These are phyloP conservation scores for Talaromyces sp. DNA, from an alignment of 2,329 filamentous ascomycete genomes.

Conservation along the genomic window DNA sequence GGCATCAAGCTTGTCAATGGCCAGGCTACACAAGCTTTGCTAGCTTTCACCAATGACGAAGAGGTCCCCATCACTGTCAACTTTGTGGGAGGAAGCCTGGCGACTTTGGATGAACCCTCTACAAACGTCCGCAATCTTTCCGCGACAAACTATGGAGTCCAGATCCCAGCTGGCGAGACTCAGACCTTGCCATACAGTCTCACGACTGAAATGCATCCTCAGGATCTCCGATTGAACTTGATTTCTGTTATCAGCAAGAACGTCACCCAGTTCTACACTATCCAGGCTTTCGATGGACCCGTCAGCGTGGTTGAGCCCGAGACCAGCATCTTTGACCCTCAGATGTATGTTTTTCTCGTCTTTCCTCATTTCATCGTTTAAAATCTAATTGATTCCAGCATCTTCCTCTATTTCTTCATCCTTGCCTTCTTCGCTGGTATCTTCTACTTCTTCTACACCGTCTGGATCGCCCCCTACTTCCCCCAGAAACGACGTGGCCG, in stretches of 20 bases:
- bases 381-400: conserved; percentile 52
- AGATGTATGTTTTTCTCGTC: conserved; percentile 67
- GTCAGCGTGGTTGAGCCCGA: conserved; percentile 87
- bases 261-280: conserved; percentile 68
- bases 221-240: conserved; percentile 77
- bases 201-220: conserved; percentile 85
- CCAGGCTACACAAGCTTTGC: conserved; percentile 73
- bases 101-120: conserved; percentile 56
- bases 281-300: conserved; percentile 75
- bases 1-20: conserved; percentile 96
- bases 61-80: conserved; percentile 68
- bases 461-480: conserved; percentile 94
- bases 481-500: conserved; percentile 69
- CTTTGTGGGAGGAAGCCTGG: conserved; percentile 72
- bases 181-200: conserved; percentile 79
- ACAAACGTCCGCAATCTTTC: conserved; percentile 81
- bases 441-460: conserved; percentile 96
- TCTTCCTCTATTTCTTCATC: conserved; percentile 96
- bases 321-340: conserved; percentile 87
- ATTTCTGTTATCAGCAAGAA: conserved; percentile 67
- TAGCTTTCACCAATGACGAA: conserved; percentile 85
- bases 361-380: not conserved
- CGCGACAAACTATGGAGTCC: conserved; percentile 66
- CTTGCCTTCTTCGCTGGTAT: conserved; percentile 72
- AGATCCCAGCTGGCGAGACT: conserved; percentile 71